Evolutionary conservation across 495 filamentous ascomycete genomes (phyloP).

Genomic region (Neurospora discreta): DNA sequence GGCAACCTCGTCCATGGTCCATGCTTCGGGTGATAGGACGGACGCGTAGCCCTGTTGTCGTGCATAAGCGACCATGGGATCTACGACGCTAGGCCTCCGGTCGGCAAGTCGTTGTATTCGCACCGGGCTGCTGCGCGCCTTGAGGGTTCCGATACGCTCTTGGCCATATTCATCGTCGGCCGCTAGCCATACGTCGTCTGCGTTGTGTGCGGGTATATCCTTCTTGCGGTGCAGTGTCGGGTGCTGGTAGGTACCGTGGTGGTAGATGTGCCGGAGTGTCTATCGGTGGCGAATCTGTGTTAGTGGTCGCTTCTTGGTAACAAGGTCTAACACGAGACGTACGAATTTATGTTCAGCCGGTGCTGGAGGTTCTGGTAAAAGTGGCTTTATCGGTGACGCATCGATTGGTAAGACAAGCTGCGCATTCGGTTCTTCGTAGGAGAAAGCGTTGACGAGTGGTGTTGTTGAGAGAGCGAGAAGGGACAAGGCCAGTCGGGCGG

Average conservation of each 20-base stretch:
- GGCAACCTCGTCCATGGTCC: conserved; percentile 69
- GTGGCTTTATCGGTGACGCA: conserved; percentile 22
- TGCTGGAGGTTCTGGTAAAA: conserved; percentile 28
- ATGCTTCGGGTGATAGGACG: conserved; percentile 54
- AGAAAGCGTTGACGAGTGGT: conserved; percentile 13
- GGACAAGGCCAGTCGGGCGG: conserved; percentile 47
- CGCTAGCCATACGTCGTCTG: conserved; percentile 49
- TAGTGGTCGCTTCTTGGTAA: background rate
- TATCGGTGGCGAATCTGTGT: conserved; percentile 20
- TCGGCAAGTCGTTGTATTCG: conserved; percentile 73
- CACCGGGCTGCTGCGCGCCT: conserved; percentile 44
- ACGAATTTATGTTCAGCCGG: conserved; percentile 41
- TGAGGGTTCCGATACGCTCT: conserved; percentile 38
- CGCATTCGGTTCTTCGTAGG: conserved; percentile 6
- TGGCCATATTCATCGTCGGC: conserved; percentile 50
- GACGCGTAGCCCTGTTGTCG: conserved; percentile 49
- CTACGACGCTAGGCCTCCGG: conserved; percentile 60
- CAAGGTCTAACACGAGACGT: conserved; percentile 10
- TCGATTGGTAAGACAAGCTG: conserved; percentile 24
- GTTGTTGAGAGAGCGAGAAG: conserved; percentile 47
- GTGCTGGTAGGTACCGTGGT: conserved; percentile 68
- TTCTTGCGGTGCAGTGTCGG: conserved; percentile 62
- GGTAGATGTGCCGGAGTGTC: conserved; percentile 81
- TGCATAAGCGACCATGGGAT: conserved; percentile 60
- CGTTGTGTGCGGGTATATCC: conserved; percentile 52